phyloP scores from a whole-genome alignment of 2,329 filamentous ascomycete genomes.

The Colletotrichum tropicicola region DNA sequence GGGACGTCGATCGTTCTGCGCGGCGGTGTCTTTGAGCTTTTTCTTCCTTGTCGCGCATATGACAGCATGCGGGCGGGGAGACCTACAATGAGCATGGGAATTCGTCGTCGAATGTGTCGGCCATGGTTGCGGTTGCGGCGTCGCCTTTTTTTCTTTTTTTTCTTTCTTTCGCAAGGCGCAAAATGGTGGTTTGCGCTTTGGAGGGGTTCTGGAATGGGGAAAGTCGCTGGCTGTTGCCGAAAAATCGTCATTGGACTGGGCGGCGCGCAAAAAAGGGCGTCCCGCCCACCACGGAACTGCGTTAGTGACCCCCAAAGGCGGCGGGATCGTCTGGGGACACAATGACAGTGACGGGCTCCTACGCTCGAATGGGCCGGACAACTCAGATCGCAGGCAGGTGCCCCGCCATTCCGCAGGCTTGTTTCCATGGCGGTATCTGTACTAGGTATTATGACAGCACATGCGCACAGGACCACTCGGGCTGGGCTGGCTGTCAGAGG shows the following conservation, averaged over 20 bases:
- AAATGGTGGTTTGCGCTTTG: not conserved
- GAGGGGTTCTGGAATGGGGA: not conserved
- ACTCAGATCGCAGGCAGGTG: slow-evolving; percentile 5
- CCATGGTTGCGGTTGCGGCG: slow-evolving; percentile 43
- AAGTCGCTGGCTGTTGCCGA: not conserved
- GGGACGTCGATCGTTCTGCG: slow-evolving; percentile 73
- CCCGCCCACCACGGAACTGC: not conserved
- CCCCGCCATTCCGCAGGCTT: slow-evolving; percentile 14
- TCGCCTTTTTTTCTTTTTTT: not conserved
- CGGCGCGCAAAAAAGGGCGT: slow-evolving; percentile 4
- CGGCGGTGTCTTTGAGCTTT: slow-evolving; percentile 51
- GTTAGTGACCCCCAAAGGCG: not conserved
- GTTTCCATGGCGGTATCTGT: slow-evolving; percentile 11
- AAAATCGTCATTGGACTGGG: slow-evolving; percentile 15
- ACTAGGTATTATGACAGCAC: slow-evolving; percentile 3
- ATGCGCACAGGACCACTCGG: slow-evolving; percentile 19
- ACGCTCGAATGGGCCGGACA: not conserved
- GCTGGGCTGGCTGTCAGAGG: not conserved
- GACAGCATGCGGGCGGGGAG: not conserved
- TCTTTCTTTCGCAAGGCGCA: not conserved
- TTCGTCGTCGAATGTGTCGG: slow-evolving; percentile 47
- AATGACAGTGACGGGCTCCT: not conserved
- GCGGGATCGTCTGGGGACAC: not conserved
- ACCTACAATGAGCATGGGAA: slow-evolving; percentile 74
- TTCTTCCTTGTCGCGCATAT: slow-evolving; percentile 3